Evolutionary conservation across 176 grass and related monocot genomes (phyloP).

Genomic region (Juncus effusus): DNA sequence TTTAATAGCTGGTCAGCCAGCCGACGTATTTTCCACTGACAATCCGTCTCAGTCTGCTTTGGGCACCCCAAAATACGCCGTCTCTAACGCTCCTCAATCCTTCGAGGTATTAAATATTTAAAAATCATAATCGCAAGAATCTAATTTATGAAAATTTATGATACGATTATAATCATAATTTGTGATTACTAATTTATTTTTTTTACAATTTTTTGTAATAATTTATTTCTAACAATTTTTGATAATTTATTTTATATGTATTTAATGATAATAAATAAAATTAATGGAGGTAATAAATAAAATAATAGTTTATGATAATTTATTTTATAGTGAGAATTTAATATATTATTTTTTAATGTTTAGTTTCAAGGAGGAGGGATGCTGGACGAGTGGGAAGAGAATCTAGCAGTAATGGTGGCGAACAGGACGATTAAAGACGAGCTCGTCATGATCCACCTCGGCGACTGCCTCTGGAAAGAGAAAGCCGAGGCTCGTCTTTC

Average conservation of each 20-base stretch:
- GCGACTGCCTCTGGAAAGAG: slow-evolving; percentile 99
- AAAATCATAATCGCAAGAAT: too few relatives aligned
- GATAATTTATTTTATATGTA: too few relatives aligned
- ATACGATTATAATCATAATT: too few relatives aligned
- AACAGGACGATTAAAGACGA: slow-evolving; percentile 92
- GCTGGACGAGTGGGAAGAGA: slow-evolving; percentile 97
- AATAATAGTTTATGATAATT: too few relatives aligned
- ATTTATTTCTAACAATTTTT: too few relatives aligned
- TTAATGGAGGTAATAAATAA: too few relatives aligned
- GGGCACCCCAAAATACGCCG: slow-evolving; percentile 33
- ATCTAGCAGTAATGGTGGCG: slow-evolving; percentile 96
- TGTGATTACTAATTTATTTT: too few relatives aligned
- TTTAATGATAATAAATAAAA: too few relatives aligned
- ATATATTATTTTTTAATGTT: background rate
- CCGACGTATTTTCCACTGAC: slow-evolving; percentile 79
- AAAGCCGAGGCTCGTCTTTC: slow-evolving; percentile 69
- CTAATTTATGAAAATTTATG: too few relatives aligned
- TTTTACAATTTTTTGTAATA: too few relatives aligned
- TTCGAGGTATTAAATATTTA: slow-evolving; percentile 44
- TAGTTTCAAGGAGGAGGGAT: slow-evolving; percentile 46
- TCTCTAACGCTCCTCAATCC: slow-evolving; percentile 46
- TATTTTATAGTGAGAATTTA: too few relatives aligned
- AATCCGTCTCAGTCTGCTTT: slow-evolving; percentile 19
- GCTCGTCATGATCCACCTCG: slow-evolving; percentile 91
- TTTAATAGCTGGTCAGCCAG: slow-evolving; percentile 92